Percentiles rank a stretch among this genome's conserved stretches.
These are phyloP conservation scores for Pyrenochaeta sp. DNA, from an alignment of 2,329 filamentous ascomycete genomes.

Conservation along the genomic window DNA sequence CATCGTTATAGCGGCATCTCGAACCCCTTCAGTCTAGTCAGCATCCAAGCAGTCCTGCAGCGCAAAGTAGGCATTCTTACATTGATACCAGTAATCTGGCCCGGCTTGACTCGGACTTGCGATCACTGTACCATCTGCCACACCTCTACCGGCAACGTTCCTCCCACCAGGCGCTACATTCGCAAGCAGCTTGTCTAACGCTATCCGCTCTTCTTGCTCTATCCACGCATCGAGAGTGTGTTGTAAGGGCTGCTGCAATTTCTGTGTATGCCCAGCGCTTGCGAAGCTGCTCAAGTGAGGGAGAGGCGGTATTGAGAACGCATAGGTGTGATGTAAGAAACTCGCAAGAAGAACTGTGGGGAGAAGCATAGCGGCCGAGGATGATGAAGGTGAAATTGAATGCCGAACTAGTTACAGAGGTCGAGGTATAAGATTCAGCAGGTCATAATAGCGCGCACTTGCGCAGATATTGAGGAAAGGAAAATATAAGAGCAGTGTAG, in stretches of 20 bases:
- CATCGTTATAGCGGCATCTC: conserved; percentile 56
- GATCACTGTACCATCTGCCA: conserved; percentile 52
- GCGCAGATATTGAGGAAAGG: background rate
- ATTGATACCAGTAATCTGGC: conserved; percentile 58
- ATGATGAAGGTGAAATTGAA: background rate
- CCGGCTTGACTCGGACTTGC: conserved; percentile 53
- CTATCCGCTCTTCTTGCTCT: conserved; percentile 45
- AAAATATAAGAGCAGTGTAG: background rate
- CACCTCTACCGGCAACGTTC: conserved; percentile 45
- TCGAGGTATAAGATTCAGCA: background rate
- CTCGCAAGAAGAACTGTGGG: conserved; percentile 11
- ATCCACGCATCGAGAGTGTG: conserved; percentile 48
- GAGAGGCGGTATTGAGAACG: conserved; percentile 41
- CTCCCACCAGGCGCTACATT: conserved; percentile 54
- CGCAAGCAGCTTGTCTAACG: conserved; percentile 50
- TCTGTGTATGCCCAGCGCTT: conserved; percentile 22
- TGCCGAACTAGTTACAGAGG: background rate
- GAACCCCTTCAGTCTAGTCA: conserved; percentile 46
- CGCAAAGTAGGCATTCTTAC: conserved; percentile 26
- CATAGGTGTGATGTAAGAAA: conserved; percentile 25
- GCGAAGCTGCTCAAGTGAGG: conserved; percentile 24
- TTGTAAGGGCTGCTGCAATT: conserved; percentile 37
- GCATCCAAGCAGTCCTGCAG: background rate
- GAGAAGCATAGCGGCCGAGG: conserved; percentile 14
- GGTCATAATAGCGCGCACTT: background rate